Evolutionary conservation across 306 rosid genomes (phyloP), one percentile per base, ranked within the genome.

Genomic region (Ziziphus jujuba): DNA sequence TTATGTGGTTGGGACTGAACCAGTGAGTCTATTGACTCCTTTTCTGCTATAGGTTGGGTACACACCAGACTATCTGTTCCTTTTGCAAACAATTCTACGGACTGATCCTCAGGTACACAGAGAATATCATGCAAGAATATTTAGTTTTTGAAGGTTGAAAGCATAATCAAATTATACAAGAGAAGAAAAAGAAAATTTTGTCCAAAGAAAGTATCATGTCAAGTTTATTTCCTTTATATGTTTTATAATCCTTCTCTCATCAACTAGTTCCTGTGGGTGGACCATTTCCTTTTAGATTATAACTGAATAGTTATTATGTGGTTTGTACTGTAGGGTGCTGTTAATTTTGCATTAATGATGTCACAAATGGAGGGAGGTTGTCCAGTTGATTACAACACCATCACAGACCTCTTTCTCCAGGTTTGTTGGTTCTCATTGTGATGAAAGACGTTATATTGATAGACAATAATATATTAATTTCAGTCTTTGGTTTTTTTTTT

Each of bases 291-390:
- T 56, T 55, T 19, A 28, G 53, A 28, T 15, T 54, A 24, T 28
- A 7, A 52, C 40, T 57, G 48, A 55, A 2, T 14, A 63, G 21
- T 67, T 77, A 63, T 36, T 54, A n/a, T 61, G 15, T 50, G 38
- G n/a, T 33, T 73, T 81, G 72, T 65, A 56, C 35, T 80, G 65
- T 77, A 95, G 99, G 97, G 99, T 80, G 99, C 99, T 68, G 99
- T 95, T 66, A 95, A 95, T 83, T 95, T 95, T 82, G 99, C 97
- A 51, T 81, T 95, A 67, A 95, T 95, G 99, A 90, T 95, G 99
- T 87, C 99, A 40, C 97, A 90, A 90, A 95, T 95, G 99, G 99
- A 95, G 79, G 99, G 99, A 59, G 99, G 99, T 64, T 90, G 97
- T 62, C 99, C 99, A 3, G 81, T 95, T 72, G 99, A 95, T 77